phyloP scores from a whole-genome alignment of 306 rosid species.

The Gastrolobium villosum region DNA sequence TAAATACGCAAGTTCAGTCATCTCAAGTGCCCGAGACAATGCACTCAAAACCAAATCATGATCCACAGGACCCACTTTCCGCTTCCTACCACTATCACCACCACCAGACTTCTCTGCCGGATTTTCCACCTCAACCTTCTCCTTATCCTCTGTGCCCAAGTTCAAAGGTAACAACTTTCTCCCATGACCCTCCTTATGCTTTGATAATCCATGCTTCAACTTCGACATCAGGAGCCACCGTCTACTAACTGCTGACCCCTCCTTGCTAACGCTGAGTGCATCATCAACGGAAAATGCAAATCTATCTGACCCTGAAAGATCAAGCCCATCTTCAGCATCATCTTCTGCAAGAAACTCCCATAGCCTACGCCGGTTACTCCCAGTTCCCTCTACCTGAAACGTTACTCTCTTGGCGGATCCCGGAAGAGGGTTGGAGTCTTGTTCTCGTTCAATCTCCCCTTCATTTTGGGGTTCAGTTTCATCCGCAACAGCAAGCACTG shows the following conservation, averaged over 20 bases:
- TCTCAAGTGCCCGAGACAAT: conserved; percentile 77
- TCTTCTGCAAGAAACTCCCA: conserved; percentile 84
- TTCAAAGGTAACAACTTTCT: conserved; percentile 71
- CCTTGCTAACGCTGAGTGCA: conserved; percentile 81
- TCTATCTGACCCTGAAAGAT: conserved; percentile 89
- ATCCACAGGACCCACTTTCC: conserved; percentile 86
- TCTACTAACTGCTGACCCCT: conserved; percentile 70
- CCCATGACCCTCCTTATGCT: conserved; percentile 75
- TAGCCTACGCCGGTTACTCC: conserved; percentile 68
- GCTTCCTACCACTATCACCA: conserved; percentile 54
- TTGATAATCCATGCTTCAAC: conserved; percentile 82
- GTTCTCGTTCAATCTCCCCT: conserved; percentile 38
- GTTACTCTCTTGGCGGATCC: conserved; percentile 66
- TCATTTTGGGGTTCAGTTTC: background rate
- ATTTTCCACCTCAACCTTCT: conserved; percentile 71
- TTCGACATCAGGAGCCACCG: conserved; percentile 77
- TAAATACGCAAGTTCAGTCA: conserved; percentile 80
- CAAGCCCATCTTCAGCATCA: conserved; percentile 78
- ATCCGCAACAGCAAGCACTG: background rate
- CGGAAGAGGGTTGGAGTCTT: conserved; percentile 30
- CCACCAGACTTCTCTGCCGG: conserved; percentile 56
- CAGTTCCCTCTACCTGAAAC: conserved; percentile 61
- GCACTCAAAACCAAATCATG: conserved; percentile 80
- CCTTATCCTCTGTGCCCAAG: conserved; percentile 73
- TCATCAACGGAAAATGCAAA: conserved; percentile 91